Evolutionary conservation across 306 rosid species (phyloP).

Genomic region (Vigna unguiculata): DNA sequence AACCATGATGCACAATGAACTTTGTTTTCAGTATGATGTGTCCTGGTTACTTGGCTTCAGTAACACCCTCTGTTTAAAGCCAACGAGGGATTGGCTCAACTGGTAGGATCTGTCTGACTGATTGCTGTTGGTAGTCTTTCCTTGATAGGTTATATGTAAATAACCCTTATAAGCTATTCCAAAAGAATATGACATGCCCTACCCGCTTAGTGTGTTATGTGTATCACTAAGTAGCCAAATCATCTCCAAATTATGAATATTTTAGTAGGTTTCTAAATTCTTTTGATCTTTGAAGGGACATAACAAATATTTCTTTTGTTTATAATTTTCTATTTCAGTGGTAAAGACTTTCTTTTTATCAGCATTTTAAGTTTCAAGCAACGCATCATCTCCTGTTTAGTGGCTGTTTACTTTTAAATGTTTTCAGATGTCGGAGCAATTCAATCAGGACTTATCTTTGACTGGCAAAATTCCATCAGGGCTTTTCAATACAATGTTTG

Average conservation of each 20-base stretch:
- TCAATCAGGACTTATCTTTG: conserved; percentile 88
- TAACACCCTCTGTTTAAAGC: neutral
- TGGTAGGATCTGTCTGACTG: conserved; percentile 25
- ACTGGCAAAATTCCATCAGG: conserved; percentile 98
- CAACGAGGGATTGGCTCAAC: conserved; percentile 27
- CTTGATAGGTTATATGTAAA: conserved; percentile 26
- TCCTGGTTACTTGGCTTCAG: conserved; percentile 22
- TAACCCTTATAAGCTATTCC: neutral
- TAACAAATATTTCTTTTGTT: too few species aligned
- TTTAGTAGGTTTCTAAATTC: conserved; percentile 15
- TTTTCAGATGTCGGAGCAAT: conserved; percentile 97
- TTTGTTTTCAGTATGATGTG: neutral
- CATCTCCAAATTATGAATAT: conserved; percentile 34
- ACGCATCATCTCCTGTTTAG: conserved; percentile 36
- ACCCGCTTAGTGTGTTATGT: neutral
- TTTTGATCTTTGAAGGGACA: neutral
- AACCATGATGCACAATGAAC: neutral
- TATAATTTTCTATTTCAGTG: conserved; percentile 17
- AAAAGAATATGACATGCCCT: neutral
- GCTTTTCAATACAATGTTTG: conserved; percentile 93
- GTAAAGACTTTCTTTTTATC: conserved; percentile 1
- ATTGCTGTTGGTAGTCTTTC: conserved; percentile 25
- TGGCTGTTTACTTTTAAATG: conserved; percentile 36
- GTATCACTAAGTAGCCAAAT: neutral
- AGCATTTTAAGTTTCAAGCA: conserved; percentile 11